A percentile compares a stretch with the other conserved stretches of the same genome.
These are phyloP conservation scores for Hypomontagnella monticulosa DNA, from an alignment of 495 filamentous ascomycete species.

Conservation along the genomic window DNA sequence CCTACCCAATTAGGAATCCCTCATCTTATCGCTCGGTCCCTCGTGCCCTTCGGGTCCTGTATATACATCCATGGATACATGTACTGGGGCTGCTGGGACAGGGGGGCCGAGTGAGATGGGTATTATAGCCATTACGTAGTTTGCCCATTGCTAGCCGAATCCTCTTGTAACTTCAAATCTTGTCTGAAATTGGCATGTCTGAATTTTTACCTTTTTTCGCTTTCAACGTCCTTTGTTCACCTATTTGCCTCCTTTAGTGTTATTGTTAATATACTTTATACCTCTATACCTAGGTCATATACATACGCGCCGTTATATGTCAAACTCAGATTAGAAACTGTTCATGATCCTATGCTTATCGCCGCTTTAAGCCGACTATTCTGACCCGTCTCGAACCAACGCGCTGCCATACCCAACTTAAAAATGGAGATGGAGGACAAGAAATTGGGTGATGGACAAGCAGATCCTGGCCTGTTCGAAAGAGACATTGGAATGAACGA, in stretches of 20 bases:
- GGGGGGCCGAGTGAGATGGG: not conserved
- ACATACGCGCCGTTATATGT: no score
- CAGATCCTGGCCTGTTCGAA: slow-evolving; percentile 28
- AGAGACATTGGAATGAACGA: slow-evolving; percentile 28
- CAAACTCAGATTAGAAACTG: no score
- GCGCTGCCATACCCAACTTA: not conserved
- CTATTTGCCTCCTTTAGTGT: no score
- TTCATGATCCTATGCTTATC: no score
- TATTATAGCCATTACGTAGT: slow-evolving; percentile 23
- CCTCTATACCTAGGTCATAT: no score
- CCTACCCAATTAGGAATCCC: slow-evolving; percentile 30
- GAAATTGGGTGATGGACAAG: not conserved
- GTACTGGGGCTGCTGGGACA: not conserved
- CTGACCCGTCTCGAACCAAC: not conserved
- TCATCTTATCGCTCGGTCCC: slow-evolving; percentile 21
- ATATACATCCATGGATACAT: not conserved
- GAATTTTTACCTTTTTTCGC: no score
- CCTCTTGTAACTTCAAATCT: not conserved
- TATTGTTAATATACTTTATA: no score
- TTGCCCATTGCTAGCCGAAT: slow-evolving; percentile 3
- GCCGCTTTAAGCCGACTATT: not conserved
- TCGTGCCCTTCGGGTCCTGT: slow-evolving; percentile 2
- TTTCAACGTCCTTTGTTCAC: no score
- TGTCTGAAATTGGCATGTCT: not conserved
- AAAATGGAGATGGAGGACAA: slow-evolving; percentile 29